phyloP scores from a whole-genome alignment of 2,329 filamentous ascomycete species.

The Sphaerulina vaccinii region DNA sequence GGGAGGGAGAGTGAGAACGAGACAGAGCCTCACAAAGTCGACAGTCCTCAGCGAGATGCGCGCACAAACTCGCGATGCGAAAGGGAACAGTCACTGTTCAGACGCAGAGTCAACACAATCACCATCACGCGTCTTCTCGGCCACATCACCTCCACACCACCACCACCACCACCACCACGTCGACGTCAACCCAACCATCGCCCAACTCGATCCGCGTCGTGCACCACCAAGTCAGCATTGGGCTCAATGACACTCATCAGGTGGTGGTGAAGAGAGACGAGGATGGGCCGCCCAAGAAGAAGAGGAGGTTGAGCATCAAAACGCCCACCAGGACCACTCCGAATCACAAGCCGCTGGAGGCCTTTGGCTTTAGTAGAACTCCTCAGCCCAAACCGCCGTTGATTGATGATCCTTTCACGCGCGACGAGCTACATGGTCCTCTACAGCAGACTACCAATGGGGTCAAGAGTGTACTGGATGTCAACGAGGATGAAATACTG shows the following conservation, averaged over 20 bases:
- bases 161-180: constrained; percentile 5
- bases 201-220: constrained; percentile 8
- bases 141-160: constrained; percentile 2
- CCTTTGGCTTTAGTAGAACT: constrained; percentile 16
- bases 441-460: constrained; percentile 46
- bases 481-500: constrained; percentile 23
- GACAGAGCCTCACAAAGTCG: background rate
- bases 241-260: constrained; percentile 3
- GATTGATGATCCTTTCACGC: constrained; percentile 43
- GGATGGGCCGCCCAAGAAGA: constrained; percentile 26
- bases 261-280: background rate
- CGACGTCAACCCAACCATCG: constrained; percentile 7
- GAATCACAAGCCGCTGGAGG: constrained; percentile 26
- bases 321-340: constrained; percentile 26
- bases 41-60: constrained; percentile 17
- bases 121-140: background rate
- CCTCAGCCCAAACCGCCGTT: constrained; percentile 39
- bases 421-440: constrained; percentile 45
- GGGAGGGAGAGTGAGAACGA: background rate
- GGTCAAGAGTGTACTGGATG: constrained; percentile 37
- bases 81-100: constrained; percentile 1
- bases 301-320: constrained; percentile 31
- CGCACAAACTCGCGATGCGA: constrained; percentile 5
- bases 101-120: background rate
- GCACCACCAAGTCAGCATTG: background rate